Conservation (phyloP, 176 grass and related monocot species). For the Ensete glaucum region DNA sequence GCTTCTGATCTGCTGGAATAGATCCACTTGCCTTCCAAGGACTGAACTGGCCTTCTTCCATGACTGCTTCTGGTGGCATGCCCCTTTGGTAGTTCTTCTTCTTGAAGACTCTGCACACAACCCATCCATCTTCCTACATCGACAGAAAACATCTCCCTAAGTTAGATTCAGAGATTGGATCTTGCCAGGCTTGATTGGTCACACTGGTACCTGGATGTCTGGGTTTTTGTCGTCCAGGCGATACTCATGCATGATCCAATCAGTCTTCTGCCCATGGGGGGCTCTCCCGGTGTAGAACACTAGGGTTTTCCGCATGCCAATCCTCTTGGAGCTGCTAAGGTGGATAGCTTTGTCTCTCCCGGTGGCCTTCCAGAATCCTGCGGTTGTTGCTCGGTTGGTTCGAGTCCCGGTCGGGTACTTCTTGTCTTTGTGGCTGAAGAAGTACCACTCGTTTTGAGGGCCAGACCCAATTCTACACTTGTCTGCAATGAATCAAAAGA, state of each 20-base stretch:
- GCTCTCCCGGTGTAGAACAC: conserved; percentile 96
- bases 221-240: conserved; percentile 38
- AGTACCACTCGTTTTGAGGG: conserved; percentile 95
- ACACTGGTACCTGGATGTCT: no score
- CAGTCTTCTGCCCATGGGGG: conserved; percentile 71
- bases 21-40: not conserved
- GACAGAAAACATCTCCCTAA: not conserved
- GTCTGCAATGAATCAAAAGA: conserved; percentile 34
- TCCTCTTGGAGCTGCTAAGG: conserved; percentile 42
- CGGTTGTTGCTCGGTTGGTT: conserved; percentile 79
- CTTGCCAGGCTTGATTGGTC: no score
- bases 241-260: conserved; percentile 54
- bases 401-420: conserved; percentile 92
- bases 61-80: conserved; percentile 12
- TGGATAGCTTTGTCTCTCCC: conserved; percentile 84
- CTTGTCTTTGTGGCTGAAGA: conserved; percentile 99
- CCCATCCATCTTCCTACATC: conserved; percentile 90
- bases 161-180: no score
- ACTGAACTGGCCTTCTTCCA: conserved; percentile 43
- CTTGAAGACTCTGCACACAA: conserved; percentile 95
- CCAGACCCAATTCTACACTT: conserved; percentile 82
- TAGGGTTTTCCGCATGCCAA: conserved; percentile 88
- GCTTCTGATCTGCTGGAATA: conserved; percentile 33
- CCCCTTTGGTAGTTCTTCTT: conserved; percentile 80
- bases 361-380: conserved; percentile 90